Base-by-base conservation (phyloP, 805 yeast species). In the Cephaloascus albidus region DNA sequence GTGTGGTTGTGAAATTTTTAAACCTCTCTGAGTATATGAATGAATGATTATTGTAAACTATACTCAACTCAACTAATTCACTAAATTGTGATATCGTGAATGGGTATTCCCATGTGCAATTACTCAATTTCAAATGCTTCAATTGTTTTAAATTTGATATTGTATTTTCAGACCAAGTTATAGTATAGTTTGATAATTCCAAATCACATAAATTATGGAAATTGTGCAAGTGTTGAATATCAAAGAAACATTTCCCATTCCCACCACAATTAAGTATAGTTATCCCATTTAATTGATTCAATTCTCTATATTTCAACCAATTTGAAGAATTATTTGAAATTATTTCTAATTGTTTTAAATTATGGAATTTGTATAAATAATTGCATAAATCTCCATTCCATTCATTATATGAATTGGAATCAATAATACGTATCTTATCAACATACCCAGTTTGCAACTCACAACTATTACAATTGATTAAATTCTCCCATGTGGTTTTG, bases 91-190 rank as follows among this genome's bases (percentile, higher is more conserved):
- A 45, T 10, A 74, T 49, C 16, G 64, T 58, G 47, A 75, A 75
- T 1, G 81, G 81, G 44, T 72, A 76, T 42, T 70, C 72, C 81
- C 81, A 76, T 2, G 70, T 65, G 51, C 81, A 76, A 44, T 74
- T 61, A 12, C 50, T 45, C 3, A 76, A 45, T 3, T 50, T 44
- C 19, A 73, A 45, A 2, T 45, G 46, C 4, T 47, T 45, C 20
- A 67, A 47, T n/a, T n/a, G n/a, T 1, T 44, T 31, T 4, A 51
- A 47, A 2, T 50, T 44, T 10, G 48, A 38, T 1, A 43, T 49
- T 5, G 46, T 48, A 19, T 57, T 58, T 3, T 51, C 18, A 42
- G 56, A 52, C 73, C 75, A 55, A 54, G 63, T 50, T 56, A 75
- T 51, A 59, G 68, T 55, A 52, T 61, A 75, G 16, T 67, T 60